Conservation (phyloP, 441 rosid species). For the Isatis lusitanica region DNA sequence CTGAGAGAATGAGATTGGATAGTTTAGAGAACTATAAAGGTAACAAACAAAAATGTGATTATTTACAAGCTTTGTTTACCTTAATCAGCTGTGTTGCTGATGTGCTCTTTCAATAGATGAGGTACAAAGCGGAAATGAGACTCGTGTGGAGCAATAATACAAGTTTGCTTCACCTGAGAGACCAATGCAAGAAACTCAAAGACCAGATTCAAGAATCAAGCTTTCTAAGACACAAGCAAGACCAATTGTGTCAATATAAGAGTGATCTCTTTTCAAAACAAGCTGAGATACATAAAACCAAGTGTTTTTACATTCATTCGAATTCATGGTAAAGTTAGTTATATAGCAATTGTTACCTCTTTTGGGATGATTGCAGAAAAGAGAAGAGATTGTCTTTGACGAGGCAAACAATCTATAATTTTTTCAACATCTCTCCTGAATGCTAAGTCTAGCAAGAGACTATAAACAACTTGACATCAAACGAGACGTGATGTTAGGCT, state of each 20-base stretch:
- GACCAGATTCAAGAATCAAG: slow-evolving; percentile 10
- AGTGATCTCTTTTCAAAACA: slow-evolving; percentile 84
- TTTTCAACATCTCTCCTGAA: slow-evolving; percentile 93
- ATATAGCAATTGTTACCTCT: slow-evolving; percentile 52
- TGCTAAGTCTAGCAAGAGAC: slow-evolving; percentile 84
- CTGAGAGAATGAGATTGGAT: slow-evolving; percentile 43
- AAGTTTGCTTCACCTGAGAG: slow-evolving; percentile 76
- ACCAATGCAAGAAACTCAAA: slow-evolving; percentile 7
- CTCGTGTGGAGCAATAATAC: slow-evolving; percentile 69
- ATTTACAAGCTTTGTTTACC: slow-evolving; percentile 44
- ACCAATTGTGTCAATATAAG: slow-evolving; percentile 76
- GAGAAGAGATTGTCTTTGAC: slow-evolving; percentile 77
- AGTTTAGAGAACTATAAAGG: neutral
- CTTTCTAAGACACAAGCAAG: slow-evolving; percentile 49
- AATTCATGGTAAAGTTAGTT: neutral
- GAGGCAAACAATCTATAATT: slow-evolving; percentile 84
- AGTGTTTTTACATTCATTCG: neutral
- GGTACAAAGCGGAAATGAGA: slow-evolving; percentile 72
- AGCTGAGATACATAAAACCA: slow-evolving; percentile 65
- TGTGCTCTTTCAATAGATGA: slow-evolving; percentile 71
- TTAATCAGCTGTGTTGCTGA: slow-evolving; percentile 61
- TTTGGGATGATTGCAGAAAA: slow-evolving; percentile 93
- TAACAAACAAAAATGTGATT: neutral
- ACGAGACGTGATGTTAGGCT: slow-evolving; percentile 68
- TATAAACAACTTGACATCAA: slow-evolving; percentile 90